Evolutionary conservation across 192 early-diverging fungal genomes (phyloP).

Genomic region (Backusella westeae): DNA sequence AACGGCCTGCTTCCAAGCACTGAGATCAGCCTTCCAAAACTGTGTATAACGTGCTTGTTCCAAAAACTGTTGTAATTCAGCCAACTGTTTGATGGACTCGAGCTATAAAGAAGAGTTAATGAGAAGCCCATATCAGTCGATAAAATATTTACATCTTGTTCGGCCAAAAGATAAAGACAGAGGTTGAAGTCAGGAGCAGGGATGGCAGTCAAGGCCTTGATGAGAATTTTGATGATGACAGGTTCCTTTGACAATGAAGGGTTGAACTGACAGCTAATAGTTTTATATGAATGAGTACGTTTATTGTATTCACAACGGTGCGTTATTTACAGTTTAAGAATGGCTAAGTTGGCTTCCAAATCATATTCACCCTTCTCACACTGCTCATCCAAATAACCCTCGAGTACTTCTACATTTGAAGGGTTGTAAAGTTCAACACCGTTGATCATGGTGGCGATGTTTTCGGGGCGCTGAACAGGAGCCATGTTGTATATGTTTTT

Average conservation of each 20-base stretch:
- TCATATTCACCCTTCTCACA: conserved; percentile 82
- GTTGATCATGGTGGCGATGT: conserved; percentile 72
- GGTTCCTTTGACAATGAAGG: conserved; percentile 68
- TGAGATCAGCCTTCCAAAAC: conserved; percentile 73
- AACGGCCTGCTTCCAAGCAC: conserved; percentile 59
- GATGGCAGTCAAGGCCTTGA: conserved; percentile 80
- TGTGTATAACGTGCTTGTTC: conserved; percentile 72
- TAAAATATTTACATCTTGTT: conserved; percentile 51
- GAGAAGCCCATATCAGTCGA: not conserved
- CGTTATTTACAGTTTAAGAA: conserved; percentile 76
- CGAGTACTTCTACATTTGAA: conserved; percentile 77
- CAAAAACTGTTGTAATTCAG: conserved; percentile 71
- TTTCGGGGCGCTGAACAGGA: conserved; percentile 56
- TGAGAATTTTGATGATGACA: conserved; percentile 72
- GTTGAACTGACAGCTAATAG: conserved; percentile 85
- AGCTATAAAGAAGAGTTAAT: not conserved
- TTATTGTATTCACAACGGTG: not conserved
- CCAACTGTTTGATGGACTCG: conserved; percentile 56
- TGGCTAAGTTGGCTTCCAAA: conserved; percentile 86
- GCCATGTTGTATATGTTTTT: not conserved
- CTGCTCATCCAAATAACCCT: conserved; percentile 80
- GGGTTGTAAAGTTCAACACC: conserved; percentile 92
- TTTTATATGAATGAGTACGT: not conserved
- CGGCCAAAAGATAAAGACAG: conserved; percentile 81
- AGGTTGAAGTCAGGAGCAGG: conserved; percentile 90